A percentile compares a stretch with the other conserved stretches of the same genome.
phyloP scores from a whole-genome alignment of 257 asterid species.

The Solanum pennellii region DNA sequence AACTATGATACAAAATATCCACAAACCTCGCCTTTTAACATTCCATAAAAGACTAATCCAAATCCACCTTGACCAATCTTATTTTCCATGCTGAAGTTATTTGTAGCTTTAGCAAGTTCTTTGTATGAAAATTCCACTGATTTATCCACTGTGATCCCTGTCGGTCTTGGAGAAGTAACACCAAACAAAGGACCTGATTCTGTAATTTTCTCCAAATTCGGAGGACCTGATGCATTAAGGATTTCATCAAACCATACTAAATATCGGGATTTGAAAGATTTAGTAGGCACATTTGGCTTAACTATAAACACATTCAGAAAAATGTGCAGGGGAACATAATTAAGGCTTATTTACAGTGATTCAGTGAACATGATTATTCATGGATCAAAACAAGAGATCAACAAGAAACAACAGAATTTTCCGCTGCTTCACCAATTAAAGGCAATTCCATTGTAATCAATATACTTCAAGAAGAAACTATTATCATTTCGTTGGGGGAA shows the following conservation, averaged over 20 bases:
- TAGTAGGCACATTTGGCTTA: not conserved
- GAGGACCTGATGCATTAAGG: constrained; percentile 20
- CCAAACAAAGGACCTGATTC: constrained; percentile 30
- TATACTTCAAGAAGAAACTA: not conserved
- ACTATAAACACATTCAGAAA: not conserved
- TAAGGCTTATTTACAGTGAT: constrained; percentile 16
- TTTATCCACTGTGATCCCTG: constrained; percentile 70
- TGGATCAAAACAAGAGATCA: not conserved
- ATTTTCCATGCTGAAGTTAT: constrained; percentile 38
- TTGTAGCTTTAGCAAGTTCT: constrained; percentile 61
- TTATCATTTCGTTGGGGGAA: not conserved
- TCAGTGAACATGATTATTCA: constrained; percentile 11
- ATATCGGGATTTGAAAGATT: not conserved
- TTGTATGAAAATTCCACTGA: constrained; percentile 70
- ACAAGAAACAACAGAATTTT: not conserved
- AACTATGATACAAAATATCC: not conserved
- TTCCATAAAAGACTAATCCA: constrained; percentile 64
- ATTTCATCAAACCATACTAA: not conserved
- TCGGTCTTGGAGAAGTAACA: constrained; percentile 32
- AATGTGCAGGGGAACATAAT: not conserved
- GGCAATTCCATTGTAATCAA: not conserved
- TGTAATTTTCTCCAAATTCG: constrained; percentile 12
- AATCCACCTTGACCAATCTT: constrained; percentile 91
- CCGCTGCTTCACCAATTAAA: not conserved
- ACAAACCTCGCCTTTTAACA: constrained; percentile 72